Base-by-base conservation (phyloP, 371 early-diverging fungal species). In the Globomyces sp. region DNA sequence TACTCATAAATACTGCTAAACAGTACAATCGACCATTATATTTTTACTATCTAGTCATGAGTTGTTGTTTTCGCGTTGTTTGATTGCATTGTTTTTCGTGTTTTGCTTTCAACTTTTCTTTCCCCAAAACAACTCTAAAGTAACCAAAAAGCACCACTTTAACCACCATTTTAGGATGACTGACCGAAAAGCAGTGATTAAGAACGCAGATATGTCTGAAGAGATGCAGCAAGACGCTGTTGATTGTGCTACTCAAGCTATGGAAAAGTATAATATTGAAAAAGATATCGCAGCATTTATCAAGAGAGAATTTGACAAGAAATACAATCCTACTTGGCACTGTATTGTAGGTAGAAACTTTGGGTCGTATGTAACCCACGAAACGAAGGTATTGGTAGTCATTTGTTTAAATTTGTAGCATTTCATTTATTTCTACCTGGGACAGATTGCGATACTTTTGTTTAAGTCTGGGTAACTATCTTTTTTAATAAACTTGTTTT, bases 141-240 rank as follows among this genome's bases (percentile, higher is more conserved):
- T 24, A 24, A 24, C 24, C 24, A 24, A 24, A 24, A 24, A 24
- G 24, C 24, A 24, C 24, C 24, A 24, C 24, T 24, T 24, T 24
- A 24, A 24, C 24, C 24, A 24, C 24, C 24, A 60, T 46, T 37
- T 48, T 39, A 60, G 49, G 13, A 84, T 84, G 84, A 75, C 88
- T 65, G 92, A 93, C 66, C 77, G 85, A 64, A 95, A 93, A 73
- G 88, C 91, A 59, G 86, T 89, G 68, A 89, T 98, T 83, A 97
- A 97, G 87, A 96, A 94, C 73, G 97, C 91, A 46, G 98, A 98
- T 83, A 98, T 98, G 98, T 77, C 86, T 71, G 96, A 98, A 73
- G 94, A 93, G 74, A 92, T 95, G 93, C 96, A 95, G 79, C 90
- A 89, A 74, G 96, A 93, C 71, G 94, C 94, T 66, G 85, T 96